Evolutionary conservation across 495 filamentous ascomycete species (phyloP), one percentile per base, ranked within the genome.

Genomic region (Lineolata rhizophorae): DNA sequence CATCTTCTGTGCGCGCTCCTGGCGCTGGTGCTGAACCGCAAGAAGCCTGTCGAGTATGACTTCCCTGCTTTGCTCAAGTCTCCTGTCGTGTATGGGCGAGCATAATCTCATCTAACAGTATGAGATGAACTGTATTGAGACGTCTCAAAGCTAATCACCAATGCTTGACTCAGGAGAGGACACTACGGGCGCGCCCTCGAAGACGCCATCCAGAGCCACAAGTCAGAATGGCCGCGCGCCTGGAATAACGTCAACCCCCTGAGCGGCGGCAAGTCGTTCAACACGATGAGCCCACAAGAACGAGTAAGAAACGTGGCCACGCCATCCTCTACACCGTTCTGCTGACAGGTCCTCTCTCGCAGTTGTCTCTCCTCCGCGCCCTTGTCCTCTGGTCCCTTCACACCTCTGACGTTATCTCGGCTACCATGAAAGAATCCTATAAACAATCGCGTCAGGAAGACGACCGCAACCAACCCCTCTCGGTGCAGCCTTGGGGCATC

Each of bases 21-120:
- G 14, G 69, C 80, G 18, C 58, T 95, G 47, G 65, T 93, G 32
- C 62, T 95, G 40, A 97, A 97, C 47, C 70, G 87, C 45, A 95
- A 95, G 62, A 93, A 97, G 47, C 77, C 87, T 58, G 76, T 95
- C 45, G 91, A 95, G 87, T 97, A 68, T 55, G 82, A 61, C 44
- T 44, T 44, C 48, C 54, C 41, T 27, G 35, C 25, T n/a, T n/a
- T n/a, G n/a, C n/a, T n/a, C n/a, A n/a, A n/a, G n/a, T n/a, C n/a
- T n/a, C n/a, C n/a, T n/a, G n/a, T n/a, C n/a, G n/a, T n/a, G n/a
- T n/a, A n/a, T n/a, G n/a, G n/a, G n/a, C n/a, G n/a, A n/a, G n/a
- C n/a, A n/a, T n/a, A n/a, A n/a, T n/a, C n/a, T n/a, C n/a, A n/a
- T n/a, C n/a, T n/a, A n/a, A n/a, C n/a, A n/a, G n/a, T n/a, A n/a